phyloP scores from a whole-genome alignment of 2,329 filamentous ascomycete genomes.

The Neoarthrinium moseri region DNA sequence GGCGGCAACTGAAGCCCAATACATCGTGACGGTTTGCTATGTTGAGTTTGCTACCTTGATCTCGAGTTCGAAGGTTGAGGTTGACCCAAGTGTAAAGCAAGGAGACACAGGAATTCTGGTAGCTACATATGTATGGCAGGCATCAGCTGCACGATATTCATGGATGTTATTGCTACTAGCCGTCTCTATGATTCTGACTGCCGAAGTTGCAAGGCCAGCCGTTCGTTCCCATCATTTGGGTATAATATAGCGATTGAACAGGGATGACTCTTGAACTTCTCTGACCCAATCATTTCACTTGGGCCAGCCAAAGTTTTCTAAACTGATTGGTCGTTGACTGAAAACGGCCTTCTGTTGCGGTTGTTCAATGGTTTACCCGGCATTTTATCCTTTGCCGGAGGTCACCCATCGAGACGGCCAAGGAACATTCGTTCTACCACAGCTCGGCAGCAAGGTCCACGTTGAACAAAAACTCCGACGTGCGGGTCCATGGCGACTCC shows the following conservation, averaged over 20 bases:
- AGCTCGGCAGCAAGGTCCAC: too few relatives aligned
- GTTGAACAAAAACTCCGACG: too few relatives aligned
- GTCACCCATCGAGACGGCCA: too few relatives aligned
- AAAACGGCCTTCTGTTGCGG: neutral
- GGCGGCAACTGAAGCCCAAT: conserved; percentile 30
- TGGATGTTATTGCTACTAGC: too few relatives aligned
- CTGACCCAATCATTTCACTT: neutral
- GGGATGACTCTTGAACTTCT: neutral
- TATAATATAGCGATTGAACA: neutral
- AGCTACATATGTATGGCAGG: neutral
- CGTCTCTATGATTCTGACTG: neutral
- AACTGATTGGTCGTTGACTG: neutral
- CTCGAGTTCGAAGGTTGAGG: neutral
- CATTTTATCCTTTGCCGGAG: conserved; percentile 2
- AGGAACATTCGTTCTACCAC: too few relatives aligned
- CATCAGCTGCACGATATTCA: too few relatives aligned
- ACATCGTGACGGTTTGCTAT: conserved; percentile 21
- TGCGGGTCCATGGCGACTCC: too few relatives aligned
- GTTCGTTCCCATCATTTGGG: neutral
- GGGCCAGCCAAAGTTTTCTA: neutral
- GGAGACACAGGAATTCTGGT: neutral
- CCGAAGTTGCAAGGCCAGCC: neutral
- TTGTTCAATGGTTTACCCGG: conserved; percentile 1
- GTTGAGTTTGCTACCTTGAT: neutral
- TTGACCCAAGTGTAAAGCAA: neutral